These are phyloP conservation scores for Mediolabrus comicus DNA, from an alignment of 108 stramenopile species.

Conservation along the genomic window DNA sequence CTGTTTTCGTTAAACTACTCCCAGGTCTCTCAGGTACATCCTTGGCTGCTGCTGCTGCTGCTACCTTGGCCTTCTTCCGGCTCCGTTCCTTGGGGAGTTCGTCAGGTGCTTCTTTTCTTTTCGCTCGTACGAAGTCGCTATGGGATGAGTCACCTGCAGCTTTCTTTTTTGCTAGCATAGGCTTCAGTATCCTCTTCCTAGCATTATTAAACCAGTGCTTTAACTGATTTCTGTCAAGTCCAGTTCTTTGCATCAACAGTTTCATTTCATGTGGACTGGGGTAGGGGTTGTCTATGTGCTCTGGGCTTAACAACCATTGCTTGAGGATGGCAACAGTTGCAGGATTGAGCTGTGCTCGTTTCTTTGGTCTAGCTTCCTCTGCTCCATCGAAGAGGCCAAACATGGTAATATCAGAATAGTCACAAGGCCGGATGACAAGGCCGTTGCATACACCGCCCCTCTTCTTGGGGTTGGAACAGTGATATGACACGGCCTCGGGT, in stretches of 20 bases:
- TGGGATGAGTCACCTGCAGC: background rate
- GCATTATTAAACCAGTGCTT: conserved; percentile 50
- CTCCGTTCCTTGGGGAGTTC: background rate
- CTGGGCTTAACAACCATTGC: conserved; percentile 28
- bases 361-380: conserved; percentile 12
- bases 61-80: background rate
- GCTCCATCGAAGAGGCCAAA: conserved; percentile 37
- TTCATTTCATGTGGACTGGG: conserved; percentile 23
- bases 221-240: conserved; percentile 30
- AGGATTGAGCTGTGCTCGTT: conserved; percentile 26
- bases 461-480: conserved; percentile 33
- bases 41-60: too few species aligned
- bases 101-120: background rate
- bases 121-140: conserved; percentile 2
- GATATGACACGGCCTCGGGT: conserved; percentile 44
- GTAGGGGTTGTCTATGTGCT: conserved; percentile 37
- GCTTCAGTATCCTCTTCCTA: conserved; percentile 40
- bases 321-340: conserved; percentile 26
- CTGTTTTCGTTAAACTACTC: too few species aligned
- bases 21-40: too few species aligned
- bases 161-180: conserved; percentile 12
- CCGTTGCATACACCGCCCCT: conserved; percentile 41
- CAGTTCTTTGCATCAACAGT: conserved; percentile 17
- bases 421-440: conserved; percentile 18
- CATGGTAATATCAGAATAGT: background rate